Percentiles rank a stretch among this genome's conserved stretches.
These are phyloP conservation scores for Lipomyces starkeyi DNA, from an alignment of 805 yeast genomes.

Conservation along the genomic window DNA sequence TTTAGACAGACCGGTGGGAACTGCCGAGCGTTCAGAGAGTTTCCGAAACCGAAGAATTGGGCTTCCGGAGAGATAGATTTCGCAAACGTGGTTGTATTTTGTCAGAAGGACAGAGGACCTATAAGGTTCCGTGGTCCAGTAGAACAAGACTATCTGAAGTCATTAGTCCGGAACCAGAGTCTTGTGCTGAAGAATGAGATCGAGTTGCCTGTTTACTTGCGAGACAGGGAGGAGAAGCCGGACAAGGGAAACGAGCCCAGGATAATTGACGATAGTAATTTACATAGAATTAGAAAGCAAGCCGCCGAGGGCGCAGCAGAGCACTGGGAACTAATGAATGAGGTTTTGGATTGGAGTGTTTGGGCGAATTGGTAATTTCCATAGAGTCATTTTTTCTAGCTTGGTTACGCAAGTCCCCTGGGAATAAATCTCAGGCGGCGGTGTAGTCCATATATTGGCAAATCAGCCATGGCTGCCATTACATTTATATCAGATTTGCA, in stretches of 20 bases:
- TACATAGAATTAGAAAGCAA: conserved; percentile 8
- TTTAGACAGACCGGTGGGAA: conserved; percentile 22
- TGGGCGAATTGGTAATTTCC: conserved; percentile 29
- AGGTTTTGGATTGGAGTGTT: conserved; percentile 22
- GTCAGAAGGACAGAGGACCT: conserved; percentile 17
- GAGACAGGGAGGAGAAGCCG: conserved; percentile 18
- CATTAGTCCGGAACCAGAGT: conserved; percentile 22
- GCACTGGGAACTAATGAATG: conserved; percentile 28
- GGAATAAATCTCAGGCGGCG: no score
- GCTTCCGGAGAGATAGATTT: conserved; percentile 8
- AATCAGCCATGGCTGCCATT: no score
- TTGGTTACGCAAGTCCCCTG: no score
- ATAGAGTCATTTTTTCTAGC: no score
- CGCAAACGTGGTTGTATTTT: conserved; percentile 32
- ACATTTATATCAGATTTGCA: no score
- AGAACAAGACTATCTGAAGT: conserved; percentile 27
- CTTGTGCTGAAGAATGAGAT: conserved; percentile 22
- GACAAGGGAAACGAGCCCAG: not conserved
- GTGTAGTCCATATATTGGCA: no score
- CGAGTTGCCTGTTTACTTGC: conserved; percentile 21
- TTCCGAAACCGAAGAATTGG: not conserved
- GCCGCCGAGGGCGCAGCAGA: conserved; percentile 24
- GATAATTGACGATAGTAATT: conserved; percentile 14
- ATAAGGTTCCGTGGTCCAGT: conserved; percentile 24
- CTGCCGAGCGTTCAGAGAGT: conserved; percentile 26